Evolutionary conservation across 257 asterid genomes (phyloP).

Genomic region (Gentiana straminea): DNA sequence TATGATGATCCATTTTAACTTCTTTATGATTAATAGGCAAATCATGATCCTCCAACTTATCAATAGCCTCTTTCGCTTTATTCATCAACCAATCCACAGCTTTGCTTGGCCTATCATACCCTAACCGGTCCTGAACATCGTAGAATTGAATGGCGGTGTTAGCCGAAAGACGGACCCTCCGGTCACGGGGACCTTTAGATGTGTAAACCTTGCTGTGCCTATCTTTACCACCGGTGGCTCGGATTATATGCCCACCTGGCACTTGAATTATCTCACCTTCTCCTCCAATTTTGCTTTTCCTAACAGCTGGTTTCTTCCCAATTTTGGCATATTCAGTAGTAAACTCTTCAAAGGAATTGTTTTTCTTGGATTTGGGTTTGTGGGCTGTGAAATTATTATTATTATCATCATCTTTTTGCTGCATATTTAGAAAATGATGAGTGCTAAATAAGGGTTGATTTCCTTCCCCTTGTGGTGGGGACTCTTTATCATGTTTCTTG

Average conservation of each 20-base stretch:
- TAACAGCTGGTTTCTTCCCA: constrained; percentile 8
- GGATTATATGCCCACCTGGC: constrained; percentile 36
- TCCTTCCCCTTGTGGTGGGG: constrained; percentile 3
- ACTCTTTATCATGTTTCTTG: background rate
- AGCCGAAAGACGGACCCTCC: constrained; percentile 52
- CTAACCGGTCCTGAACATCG: constrained; percentile 56
- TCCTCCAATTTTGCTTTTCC: constrained; percentile 13
- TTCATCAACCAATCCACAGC: constrained; percentile 57
- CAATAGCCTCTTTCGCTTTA: constrained; percentile 44
- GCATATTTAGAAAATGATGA: constrained; percentile 5
- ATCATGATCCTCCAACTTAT: constrained; percentile 15
- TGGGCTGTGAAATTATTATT: background rate
- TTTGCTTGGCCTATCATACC: constrained; percentile 58
- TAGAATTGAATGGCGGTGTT: constrained; percentile 59
- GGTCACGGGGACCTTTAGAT: constrained; percentile 50
- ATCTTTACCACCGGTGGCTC: constrained; percentile 36
- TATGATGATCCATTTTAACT: background rate
- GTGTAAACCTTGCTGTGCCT: constrained; percentile 56
- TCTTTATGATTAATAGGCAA: constrained; percentile 1
- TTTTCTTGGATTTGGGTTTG: background rate
- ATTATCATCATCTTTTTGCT: constrained; percentile 1
- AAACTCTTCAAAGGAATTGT: background rate
- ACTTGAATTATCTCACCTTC: constrained; percentile 36
- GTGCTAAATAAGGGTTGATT: background rate
- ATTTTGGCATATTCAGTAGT: constrained; percentile 8